A percentile compares a stretch with the other conserved stretches of the same genome.
These are phyloP conservation scores for Akanthomyces muscarius DNA, from an alignment of 2,329 filamentous ascomycete genomes.

Conservation along the genomic window DNA sequence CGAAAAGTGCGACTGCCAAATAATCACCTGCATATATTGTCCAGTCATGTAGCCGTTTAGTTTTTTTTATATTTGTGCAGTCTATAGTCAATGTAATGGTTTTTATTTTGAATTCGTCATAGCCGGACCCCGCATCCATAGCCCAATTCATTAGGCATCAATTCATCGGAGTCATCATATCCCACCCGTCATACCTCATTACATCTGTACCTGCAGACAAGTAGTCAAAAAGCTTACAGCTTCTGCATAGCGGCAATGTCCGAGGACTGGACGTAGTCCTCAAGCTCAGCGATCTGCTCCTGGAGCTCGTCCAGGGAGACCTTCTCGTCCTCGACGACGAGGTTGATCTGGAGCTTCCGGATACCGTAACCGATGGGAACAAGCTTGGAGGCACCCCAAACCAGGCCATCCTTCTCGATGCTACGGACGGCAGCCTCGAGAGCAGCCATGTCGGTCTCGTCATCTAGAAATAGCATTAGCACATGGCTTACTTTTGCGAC, in stretches of 20 bases:
- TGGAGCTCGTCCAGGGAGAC: slow-evolving; percentile 82
- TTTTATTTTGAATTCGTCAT: slow-evolving; percentile 11
- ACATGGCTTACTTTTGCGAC: slow-evolving; percentile 8
- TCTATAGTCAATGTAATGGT: slow-evolving; percentile 19
- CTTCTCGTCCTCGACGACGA: slow-evolving; percentile 97
- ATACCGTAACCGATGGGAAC: slow-evolving; percentile 94
- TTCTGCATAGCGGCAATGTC: slow-evolving; percentile 23
- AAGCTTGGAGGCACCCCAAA: slow-evolving; percentile 91
- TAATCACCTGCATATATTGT: not conserved
- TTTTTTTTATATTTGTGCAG: slow-evolving; percentile 14
- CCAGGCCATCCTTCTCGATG: slow-evolving; percentile 89
- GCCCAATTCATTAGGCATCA: slow-evolving; percentile 18
- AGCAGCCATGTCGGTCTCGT: slow-evolving; percentile 86
- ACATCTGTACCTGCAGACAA: slow-evolving; percentile 23
- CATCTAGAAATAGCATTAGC: slow-evolving; percentile 51
- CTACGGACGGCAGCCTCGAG: slow-evolving; percentile 76
- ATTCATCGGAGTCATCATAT: slow-evolving; percentile 26
- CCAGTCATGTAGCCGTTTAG: slow-evolving; percentile 4
- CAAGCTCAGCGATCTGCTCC: slow-evolving; percentile 74
- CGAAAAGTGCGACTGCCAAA: not conserved
- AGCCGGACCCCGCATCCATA: slow-evolving; percentile 18
- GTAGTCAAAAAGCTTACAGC: slow-evolving; percentile 18
- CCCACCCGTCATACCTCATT: slow-evolving; percentile 31
- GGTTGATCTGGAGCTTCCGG: slow-evolving; percentile 98
- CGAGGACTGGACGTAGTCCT: slow-evolving; percentile 80